A percentile compares a stretch with the other conserved stretches of the same genome.
These are phyloP conservation scores for Phytophthora vignae DNA, from an alignment of 352 stramenopile genomes.

Conservation along the genomic window DNA sequence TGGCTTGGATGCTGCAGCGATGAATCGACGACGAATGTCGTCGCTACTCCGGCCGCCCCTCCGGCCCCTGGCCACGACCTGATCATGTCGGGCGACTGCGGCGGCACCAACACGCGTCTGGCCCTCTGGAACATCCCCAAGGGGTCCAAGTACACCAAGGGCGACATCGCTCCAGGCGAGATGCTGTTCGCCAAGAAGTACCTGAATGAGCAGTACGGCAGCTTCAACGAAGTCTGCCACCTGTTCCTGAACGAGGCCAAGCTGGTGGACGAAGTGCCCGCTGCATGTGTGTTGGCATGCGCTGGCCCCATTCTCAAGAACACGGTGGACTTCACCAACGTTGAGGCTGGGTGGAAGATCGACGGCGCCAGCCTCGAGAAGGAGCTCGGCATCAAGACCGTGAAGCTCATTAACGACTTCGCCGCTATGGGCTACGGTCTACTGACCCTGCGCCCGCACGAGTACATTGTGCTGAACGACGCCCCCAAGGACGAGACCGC, in stretches of 20 bases:
- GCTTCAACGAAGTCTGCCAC: constrained; percentile 88
- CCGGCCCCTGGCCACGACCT: constrained; percentile 44
- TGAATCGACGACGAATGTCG: constrained; percentile 9
- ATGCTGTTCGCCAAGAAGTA: constrained; percentile 88
- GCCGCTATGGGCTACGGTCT: constrained; percentile 96
- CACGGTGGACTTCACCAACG: constrained; percentile 92
- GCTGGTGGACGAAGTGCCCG: constrained; percentile 61
- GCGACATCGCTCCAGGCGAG: constrained; percentile 73
- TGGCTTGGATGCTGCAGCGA: constrained; percentile 23
- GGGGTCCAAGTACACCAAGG: constrained; percentile 41
- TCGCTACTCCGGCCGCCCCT: not conserved
- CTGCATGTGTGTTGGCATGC: constrained; percentile 69
- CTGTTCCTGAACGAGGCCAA: constrained; percentile 94
- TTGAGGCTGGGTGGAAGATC: constrained; percentile 90
- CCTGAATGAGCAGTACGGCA: constrained; percentile 76
- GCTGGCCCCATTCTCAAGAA: constrained; percentile 76
- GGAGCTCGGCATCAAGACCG: constrained; percentile 82
- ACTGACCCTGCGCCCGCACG: constrained; percentile 92
- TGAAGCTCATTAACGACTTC: constrained; percentile 98
- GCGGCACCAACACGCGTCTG: constrained; percentile 97
- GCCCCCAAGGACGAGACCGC: constrained; percentile 65
- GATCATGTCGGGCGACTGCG: constrained; percentile 95
- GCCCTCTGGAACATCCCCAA: constrained; percentile 70
- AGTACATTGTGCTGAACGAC: constrained; percentile 91
- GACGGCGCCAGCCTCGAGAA: constrained; percentile 75